phyloP scores from a whole-genome alignment of 768 basidiomycete genomes.

The Mycena galopus region DNA sequence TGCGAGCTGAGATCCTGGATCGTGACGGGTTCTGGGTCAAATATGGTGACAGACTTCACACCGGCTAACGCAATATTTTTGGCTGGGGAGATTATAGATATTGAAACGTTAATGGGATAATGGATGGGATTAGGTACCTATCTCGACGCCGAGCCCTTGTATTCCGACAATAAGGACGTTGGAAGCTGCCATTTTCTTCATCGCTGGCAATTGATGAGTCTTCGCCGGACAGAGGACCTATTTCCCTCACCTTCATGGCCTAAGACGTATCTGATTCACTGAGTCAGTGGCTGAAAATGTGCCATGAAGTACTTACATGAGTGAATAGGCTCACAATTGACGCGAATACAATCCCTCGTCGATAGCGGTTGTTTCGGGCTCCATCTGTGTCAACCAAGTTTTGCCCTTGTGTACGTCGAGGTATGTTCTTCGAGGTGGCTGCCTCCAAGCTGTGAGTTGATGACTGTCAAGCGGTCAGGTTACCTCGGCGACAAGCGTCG shows the following conservation, averaged over 20 bases:
- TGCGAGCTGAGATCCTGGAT: constrained; percentile 93
- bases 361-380: too few species aligned
- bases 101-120: constrained; percentile 18
- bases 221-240: background rate
- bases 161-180: constrained; percentile 95
- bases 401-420: too few species aligned
- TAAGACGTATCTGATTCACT: constrained; percentile 86
- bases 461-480: too few species aligned
- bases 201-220: constrained; percentile 69
- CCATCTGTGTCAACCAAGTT: too few species aligned
- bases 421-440: too few species aligned
- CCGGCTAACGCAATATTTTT: constrained; percentile 97
- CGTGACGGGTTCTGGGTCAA: constrained; percentile 90
- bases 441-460: too few species aligned
- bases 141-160: constrained; percentile 94
- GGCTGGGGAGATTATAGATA: constrained; percentile 62
- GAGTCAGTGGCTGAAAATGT: too few species aligned
- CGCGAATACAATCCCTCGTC: constrained; percentile 96
- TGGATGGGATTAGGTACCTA: constrained; percentile 65
- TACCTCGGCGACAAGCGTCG: too few species aligned
- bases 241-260: constrained; percentile 88
- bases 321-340: constrained; percentile 76
- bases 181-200: constrained; percentile 98
- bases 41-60: constrained; percentile 96
- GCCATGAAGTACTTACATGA: constrained; percentile 36